Base-by-base conservation (phyloP, 1,284 basidiomycete genomes). In the Marasmius fiardii region DNA sequence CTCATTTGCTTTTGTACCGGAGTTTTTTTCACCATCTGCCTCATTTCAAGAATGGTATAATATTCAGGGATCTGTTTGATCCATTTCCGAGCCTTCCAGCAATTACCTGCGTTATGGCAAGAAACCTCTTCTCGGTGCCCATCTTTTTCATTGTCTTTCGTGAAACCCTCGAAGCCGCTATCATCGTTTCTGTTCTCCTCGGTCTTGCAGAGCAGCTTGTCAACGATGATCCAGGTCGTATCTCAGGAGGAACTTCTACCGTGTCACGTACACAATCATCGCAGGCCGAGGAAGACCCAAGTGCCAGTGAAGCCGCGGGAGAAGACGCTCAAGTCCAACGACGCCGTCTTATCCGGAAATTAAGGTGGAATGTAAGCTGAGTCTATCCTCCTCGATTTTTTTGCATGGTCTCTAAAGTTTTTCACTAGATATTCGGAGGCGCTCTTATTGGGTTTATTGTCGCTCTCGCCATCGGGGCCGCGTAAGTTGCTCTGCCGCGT, bases 61-160 rank as follows among this genome's bases (percentile, higher is more conserved):
- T 31, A 31, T 31, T 31, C 28, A 31, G 28, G 5, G 28, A 10
- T 31, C 28, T 31, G 28, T 4, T 4, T 31, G 4, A 4, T 31
- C 28, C 10, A 4, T 31, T 31, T 31, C 28, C 10, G 28, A 31
- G n/a, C n/a, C 28, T 10, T 31, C 10, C 28, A 31, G 28, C 4
- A 10, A 20, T 21, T n/a, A 23, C 20, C 18, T 21, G 4, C 20
- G 24, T 23, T 24, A 88, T 88, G 85, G 74, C 79, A 44, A 74
- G 76, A 60, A 78, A 81, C 66, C 73, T 91, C 57, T 92, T 92
- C 72, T 90, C 87, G 58, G 77, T 90, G 52, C 82, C 90, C 65
- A 89, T 92, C 60, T 93, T 92, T 75, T 92, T 95, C 79, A 92
- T 94, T 69, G 83, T 92, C 66, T 91, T 95, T 64, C 83, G 93